These are phyloP conservation scores for Botrytis byssoidea DNA, from an alignment of 2,329 filamentous ascomycete species.

Conservation along the genomic window DNA sequence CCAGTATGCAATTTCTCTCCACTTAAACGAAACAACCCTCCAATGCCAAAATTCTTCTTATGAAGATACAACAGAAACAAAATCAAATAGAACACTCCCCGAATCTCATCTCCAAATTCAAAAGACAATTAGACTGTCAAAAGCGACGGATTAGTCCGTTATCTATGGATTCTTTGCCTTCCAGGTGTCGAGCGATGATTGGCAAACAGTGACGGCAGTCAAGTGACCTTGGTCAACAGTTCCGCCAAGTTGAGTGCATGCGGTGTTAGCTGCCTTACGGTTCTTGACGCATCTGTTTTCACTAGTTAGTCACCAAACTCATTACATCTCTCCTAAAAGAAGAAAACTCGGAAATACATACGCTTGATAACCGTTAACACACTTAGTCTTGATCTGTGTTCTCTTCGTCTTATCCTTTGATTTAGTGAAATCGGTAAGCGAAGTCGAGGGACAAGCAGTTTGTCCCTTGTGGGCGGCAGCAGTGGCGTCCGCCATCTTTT, in stretches of 20 bases:
- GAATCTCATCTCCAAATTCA: neutral
- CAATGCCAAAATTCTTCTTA: neutral
- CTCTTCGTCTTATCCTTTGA: neutral
- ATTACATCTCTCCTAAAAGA: neutral
- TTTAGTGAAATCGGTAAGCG: neutral
- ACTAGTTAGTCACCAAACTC: neutral
- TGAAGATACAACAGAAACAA: neutral
- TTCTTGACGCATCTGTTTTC: neutral
- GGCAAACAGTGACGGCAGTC: neutral
- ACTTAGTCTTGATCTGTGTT: neutral
- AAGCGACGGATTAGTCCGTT: fast-evolving
- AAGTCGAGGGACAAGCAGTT: neutral
- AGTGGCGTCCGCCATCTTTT: neutral
- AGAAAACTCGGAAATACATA: neutral
- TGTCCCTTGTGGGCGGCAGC: neutral
- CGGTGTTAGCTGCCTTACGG: neutral
- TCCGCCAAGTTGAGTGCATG: neutral
- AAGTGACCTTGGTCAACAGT: neutral
- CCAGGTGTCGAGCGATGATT: neutral
- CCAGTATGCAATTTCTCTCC: neutral
- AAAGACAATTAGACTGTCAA: neutral
- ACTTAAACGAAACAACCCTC: neutral
- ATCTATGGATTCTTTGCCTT: neutral
- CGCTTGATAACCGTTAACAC: neutral
- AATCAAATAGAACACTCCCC: neutral